Evolutionary conservation across 176 grass and related monocot species (phyloP).

Genomic region (Aegilops longissima): DNA sequence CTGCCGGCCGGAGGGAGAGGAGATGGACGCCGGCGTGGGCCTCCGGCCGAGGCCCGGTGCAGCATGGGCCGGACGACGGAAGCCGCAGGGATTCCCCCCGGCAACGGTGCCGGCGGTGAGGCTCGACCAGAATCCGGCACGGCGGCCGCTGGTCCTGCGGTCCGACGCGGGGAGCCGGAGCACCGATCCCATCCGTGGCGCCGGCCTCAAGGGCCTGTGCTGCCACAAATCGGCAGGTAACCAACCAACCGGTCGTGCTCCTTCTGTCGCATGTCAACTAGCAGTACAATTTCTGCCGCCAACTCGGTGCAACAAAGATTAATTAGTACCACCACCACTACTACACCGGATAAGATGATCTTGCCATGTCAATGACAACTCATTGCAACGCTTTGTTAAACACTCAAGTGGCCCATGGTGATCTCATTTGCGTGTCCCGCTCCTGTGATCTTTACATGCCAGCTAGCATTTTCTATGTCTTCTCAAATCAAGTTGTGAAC

Average conservation of each 20-base stretch:
- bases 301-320: background rate
- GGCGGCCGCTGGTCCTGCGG: background rate
- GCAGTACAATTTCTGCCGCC: background rate
- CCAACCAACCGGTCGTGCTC: background rate
- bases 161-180: background rate
- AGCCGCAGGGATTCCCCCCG: background rate
- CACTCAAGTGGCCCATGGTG: background rate
- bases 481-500: no score
- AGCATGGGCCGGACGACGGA: conserved; percentile 6
- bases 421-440: background rate
- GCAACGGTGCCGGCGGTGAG: background rate
- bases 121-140: background rate
- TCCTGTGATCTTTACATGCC: background rate
- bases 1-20: background rate
- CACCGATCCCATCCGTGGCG: background rate
- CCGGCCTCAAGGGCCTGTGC: conserved; percentile 15
- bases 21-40: conserved; percentile 45
- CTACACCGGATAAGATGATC: background rate
- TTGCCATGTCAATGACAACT: background rate
- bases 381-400: background rate
- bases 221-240: conserved; percentile 29
- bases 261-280: background rate
- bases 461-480: no score
- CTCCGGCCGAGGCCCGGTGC: conserved; percentile 23
- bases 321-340: background rate